Percentiles rank a stretch among this genome's conserved stretches.
Evolutionary conservation across 2,329 filamentous ascomycete species (phyloP).

Genomic region (Ophiosphaerella korrae): DNA sequence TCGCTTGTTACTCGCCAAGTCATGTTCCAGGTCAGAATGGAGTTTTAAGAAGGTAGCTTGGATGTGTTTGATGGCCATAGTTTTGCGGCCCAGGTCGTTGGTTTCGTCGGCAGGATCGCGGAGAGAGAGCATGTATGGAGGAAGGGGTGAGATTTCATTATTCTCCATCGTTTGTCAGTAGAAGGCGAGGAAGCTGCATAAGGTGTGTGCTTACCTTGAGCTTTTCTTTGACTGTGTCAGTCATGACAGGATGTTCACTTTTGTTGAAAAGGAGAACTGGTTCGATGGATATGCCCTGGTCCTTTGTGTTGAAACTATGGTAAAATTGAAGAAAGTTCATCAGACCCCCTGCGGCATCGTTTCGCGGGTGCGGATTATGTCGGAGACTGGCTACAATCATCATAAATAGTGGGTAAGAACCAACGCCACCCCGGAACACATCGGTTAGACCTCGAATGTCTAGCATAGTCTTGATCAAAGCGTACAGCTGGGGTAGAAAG

Average conservation of each 20-base stretch:
- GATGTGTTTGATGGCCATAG: conserved; percentile 57
- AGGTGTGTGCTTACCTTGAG: conserved; percentile 18
- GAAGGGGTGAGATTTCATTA: conserved; percentile 17
- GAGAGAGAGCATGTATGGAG: conserved; percentile 54
- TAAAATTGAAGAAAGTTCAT: conserved; percentile 59
- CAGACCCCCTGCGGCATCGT: conserved; percentile 51
- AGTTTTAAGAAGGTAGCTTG: conserved; percentile 49
- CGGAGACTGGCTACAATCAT: conserved; percentile 62
- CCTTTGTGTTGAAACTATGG: conserved; percentile 51
- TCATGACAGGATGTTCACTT: conserved; percentile 21
- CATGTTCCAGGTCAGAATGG: conserved; percentile 10
- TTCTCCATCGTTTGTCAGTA: conserved; percentile 19
- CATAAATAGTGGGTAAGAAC: conserved; percentile 61
- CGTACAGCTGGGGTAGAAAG: conserved; percentile 56
- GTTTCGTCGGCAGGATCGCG: conserved; percentile 64
- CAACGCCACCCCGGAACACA: conserved; percentile 56
- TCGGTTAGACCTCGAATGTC: conserved; percentile 57
- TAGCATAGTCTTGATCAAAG: conserved; percentile 56
- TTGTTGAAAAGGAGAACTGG: conserved; percentile 54
- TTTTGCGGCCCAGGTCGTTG: conserved; percentile 62
- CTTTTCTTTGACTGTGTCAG: conserved; percentile 14
- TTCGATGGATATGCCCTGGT: conserved; percentile 56
- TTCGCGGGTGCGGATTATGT: conserved; percentile 43
- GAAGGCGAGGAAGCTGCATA: neutral
- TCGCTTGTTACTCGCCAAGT: conserved; percentile 20